phyloP scores from a whole-genome alignment of 768 basidiomycete genomes.

The Favolaschia claudopus region DNA sequence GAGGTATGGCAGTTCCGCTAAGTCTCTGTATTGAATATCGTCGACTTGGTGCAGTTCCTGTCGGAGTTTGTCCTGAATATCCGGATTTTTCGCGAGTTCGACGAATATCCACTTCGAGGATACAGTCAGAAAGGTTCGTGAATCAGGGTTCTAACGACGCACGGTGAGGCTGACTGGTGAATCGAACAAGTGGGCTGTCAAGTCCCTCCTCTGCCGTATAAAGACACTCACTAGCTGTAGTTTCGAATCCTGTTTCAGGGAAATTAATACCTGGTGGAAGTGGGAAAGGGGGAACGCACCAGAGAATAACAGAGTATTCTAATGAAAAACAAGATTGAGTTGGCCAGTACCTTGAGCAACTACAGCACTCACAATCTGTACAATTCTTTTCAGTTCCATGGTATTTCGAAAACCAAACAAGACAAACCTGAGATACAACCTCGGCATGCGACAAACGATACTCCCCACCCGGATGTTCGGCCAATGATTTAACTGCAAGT shows the following conservation, averaged over 20 bases:
- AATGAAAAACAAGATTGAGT: neutral
- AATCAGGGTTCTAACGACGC: neutral
- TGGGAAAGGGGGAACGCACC: neutral
- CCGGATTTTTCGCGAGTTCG: constrained; percentile 38
- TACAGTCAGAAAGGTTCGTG: neutral
- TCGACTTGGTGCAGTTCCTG: constrained; percentile 33
- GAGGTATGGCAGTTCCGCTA: constrained; percentile 38
- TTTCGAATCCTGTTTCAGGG: constrained; percentile 16
- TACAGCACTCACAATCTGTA: neutral
- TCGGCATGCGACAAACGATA: constrained; percentile 16
- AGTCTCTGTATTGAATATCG: constrained; percentile 10
- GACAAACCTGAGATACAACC: constrained; percentile 12
- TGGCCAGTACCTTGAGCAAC: neutral
- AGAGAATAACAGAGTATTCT: constrained; percentile 25
- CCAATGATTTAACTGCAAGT: constrained; percentile 15
- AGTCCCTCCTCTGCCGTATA: too few species aligned
- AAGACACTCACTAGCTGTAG: constrained; percentile 16
- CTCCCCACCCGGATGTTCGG: constrained; percentile 20
- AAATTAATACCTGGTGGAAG: neutral
- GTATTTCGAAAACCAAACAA: neutral
- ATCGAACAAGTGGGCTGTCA: neutral
- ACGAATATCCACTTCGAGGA: constrained; percentile 40
- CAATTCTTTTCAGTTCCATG: too few species aligned
- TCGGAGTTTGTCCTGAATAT: constrained; percentile 38
- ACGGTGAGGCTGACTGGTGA: constrained; percentile 11